Evolutionary conservation across 75 land plant genomes (phyloP).

Genomic region (Pinus taeda): DNA sequence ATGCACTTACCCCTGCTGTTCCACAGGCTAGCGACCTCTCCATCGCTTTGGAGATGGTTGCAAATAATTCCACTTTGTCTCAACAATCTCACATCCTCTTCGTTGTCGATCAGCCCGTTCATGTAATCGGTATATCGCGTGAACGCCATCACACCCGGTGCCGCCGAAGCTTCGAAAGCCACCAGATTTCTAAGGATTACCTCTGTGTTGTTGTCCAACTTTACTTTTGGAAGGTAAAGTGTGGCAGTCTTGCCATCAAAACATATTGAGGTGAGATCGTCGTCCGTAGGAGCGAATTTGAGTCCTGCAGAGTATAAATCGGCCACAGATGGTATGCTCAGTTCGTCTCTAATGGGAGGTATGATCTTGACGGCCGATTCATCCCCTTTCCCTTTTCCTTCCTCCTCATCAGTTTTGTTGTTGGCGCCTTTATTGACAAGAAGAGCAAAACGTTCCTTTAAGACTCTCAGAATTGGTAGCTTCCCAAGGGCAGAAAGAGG

Average conservation of each 20-base stretch:
- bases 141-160: slow-evolving; percentile 27
- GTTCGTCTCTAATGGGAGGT: slow-evolving; percentile 29
- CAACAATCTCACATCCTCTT: slow-evolving; percentile 45
- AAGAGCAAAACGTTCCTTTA: neutral
- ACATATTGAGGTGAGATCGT: slow-evolving; percentile 21
- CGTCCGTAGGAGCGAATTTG: slow-evolving; percentile 17
- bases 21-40: slow-evolving; percentile 46
- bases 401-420: neutral
- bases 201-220: slow-evolving; percentile 39
- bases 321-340: slow-evolving; percentile 29
- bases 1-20: slow-evolving; percentile 53
- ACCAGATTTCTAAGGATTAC: slow-evolving; percentile 51
- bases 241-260: slow-evolving; percentile 32
- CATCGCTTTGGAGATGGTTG: slow-evolving; percentile 48
- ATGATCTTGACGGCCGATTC: neutral
- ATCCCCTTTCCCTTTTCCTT: neutral
- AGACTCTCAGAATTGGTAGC: neutral
- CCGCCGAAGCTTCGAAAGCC: slow-evolving; percentile 45
- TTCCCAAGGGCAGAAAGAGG: slow-evolving; percentile 1
- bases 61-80: slow-evolving; percentile 31
- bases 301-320: slow-evolving; percentile 28
- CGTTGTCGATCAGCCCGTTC: slow-evolving; percentile 61
- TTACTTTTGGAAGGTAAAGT: slow-evolving; percentile 30
- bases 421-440: neutral
- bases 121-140: slow-evolving; percentile 60